These are phyloP conservation scores for Beauveria scarabaeidicola DNA, from an alignment of 2,329 filamentous ascomycete genomes.

Conservation along the genomic window DNA sequence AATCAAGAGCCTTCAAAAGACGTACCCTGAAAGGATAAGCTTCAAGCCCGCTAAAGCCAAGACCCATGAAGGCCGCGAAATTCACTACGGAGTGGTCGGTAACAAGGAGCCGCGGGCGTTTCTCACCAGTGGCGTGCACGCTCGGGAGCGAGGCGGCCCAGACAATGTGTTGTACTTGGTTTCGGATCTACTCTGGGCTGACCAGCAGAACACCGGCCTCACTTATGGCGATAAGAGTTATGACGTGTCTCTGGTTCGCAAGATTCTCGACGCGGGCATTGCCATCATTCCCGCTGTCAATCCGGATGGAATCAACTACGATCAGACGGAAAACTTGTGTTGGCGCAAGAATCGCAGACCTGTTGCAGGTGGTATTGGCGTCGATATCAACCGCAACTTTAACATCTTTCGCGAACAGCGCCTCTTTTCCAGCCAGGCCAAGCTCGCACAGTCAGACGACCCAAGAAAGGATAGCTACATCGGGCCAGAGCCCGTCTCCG, in stretches of 20 bases:
- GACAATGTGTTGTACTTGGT: conserved; percentile 51
- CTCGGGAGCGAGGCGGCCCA: conserved; percentile 47
- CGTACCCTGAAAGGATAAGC: not conserved
- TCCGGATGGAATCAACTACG: conserved; percentile 43
- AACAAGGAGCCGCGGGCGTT: conserved; percentile 39
- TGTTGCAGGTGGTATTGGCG: conserved; percentile 29
- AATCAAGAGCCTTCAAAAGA: not conserved
- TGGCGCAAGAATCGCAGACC: conserved; percentile 51
- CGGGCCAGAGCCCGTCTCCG: conserved; percentile 42
- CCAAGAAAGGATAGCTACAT: conserved; percentile 40
- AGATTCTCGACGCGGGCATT: conserved; percentile 42
- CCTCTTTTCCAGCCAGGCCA: conserved; percentile 29
- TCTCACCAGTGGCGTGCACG: conserved; percentile 46
- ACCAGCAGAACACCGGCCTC: conserved; percentile 38
- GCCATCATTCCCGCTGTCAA: conserved; percentile 44
- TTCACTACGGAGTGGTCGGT: conserved; percentile 34
- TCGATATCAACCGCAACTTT: conserved; percentile 50
- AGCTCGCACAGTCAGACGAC: conserved; percentile 18
- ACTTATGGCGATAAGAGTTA: conserved; percentile 44
- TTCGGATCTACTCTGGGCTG: conserved; percentile 46
- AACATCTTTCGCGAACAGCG: conserved; percentile 48
- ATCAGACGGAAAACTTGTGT: conserved; percentile 40
- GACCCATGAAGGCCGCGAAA: conserved; percentile 33
- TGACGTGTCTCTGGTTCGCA: conserved; percentile 41
- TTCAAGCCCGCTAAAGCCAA: conserved; percentile 26